phyloP scores from a whole-genome alignment of 371 early-diverging fungal species.

The Rhizopus arrhizus region DNA sequence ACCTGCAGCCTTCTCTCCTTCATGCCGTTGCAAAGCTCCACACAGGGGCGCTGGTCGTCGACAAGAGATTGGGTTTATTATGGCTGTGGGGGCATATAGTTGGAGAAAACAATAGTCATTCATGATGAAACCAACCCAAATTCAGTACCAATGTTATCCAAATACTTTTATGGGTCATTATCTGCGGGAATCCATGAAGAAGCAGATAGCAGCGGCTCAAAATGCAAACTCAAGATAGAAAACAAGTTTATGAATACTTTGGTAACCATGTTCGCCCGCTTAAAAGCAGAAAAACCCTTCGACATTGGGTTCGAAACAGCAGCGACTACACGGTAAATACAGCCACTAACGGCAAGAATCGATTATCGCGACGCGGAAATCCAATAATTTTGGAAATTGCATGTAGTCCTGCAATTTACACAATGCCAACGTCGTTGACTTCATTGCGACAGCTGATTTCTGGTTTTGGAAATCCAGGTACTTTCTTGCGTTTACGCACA shows the following conservation, averaged over 20 bases:
- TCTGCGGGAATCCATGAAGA: constrained; percentile 10
- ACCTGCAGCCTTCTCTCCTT: constrained; percentile 2
- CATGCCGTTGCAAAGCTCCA: constrained; percentile 17
- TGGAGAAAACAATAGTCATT: no score
- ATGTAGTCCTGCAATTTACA: not conserved
- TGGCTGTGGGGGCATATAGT: no score
- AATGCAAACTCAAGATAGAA: constrained; percentile 10
- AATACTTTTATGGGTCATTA: no score
- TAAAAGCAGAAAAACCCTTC: no score
- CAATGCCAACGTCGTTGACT: not conserved
- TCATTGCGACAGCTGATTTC: constrained; percentile 11
- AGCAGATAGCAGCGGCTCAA: constrained; percentile 7
- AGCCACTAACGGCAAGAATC: constrained; percentile 9
- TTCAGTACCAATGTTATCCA: not conserved
- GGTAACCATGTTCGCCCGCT: constrained; percentile 13
- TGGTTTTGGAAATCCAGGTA: constrained; percentile 8
- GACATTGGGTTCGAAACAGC: no score
- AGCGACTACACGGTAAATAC: no score
- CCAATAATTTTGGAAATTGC: not conserved
- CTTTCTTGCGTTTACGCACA: constrained; percentile 3
- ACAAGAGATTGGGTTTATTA: no score
- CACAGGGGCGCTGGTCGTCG: constrained; percentile 13
- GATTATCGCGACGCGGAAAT: constrained; percentile 8
- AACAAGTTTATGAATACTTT: constrained; percentile 9
- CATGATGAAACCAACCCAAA: no score